Percentiles rank a stretch among this genome's conserved stretches.
These are phyloP conservation scores for Fomitopsis pulvina DNA, from an alignment of 768 basidiomycete genomes.

Conservation along the genomic window DNA sequence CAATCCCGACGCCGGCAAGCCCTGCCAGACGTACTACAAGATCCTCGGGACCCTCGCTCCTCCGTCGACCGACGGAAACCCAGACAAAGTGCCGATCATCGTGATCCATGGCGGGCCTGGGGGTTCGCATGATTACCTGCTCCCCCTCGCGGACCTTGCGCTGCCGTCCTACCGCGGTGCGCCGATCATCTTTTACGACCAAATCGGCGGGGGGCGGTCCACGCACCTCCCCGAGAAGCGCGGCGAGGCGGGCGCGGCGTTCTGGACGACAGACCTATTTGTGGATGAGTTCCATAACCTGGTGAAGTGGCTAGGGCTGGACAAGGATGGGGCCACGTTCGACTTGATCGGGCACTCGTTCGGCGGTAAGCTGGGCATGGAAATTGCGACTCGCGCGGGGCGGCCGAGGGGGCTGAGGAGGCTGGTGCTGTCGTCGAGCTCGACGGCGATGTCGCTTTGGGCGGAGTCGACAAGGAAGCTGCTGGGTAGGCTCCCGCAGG, in stretches of 20 bases:
- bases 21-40: slow-evolving; percentile 34
- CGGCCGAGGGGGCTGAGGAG: slow-evolving; percentile 35
- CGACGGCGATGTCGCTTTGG: slow-evolving; percentile 34
- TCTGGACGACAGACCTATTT: slow-evolving; percentile 45
- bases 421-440: slow-evolving; percentile 38
- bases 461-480: slow-evolving; percentile 25
- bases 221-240: slow-evolving; percentile 34
- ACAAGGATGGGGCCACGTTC: slow-evolving; percentile 28
- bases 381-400: slow-evolving; percentile 7
- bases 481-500: slow-evolving; percentile 23
- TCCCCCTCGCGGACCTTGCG: slow-evolving; percentile 29
- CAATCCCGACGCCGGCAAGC: slow-evolving; percentile 12
- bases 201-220: slow-evolving; percentile 40
- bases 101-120: slow-evolving; percentile 45
- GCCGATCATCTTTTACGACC: slow-evolving; percentile 45
- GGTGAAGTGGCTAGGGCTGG: slow-evolving; percentile 33
- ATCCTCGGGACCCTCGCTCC: slow-evolving; percentile 33
- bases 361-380: slow-evolving; percentile 46
- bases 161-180: slow-evolving; percentile 15
- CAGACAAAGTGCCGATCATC: slow-evolving; percentile 27
- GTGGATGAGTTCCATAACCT: slow-evolving; percentile 48
- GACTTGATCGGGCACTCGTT: slow-evolving; percentile 50
- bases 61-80: slow-evolving; percentile 1
- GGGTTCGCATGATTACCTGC: slow-evolving; percentile 33
- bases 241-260: slow-evolving; percentile 19